Conservation (phyloP, 768 basidiomycete genomes). For the Agaricus blazei region DNA sequence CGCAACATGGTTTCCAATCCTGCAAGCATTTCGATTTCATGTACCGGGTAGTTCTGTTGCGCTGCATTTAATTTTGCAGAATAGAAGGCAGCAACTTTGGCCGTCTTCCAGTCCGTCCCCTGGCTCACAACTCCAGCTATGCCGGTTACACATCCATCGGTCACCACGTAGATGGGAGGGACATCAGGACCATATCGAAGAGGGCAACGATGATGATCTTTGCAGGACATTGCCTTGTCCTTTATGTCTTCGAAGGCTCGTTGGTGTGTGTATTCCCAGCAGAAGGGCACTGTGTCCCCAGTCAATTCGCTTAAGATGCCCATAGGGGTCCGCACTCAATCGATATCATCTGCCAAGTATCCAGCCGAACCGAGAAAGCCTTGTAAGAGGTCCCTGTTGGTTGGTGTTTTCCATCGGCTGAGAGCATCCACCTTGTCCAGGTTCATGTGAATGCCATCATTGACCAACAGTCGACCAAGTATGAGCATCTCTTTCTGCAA, state of each 20-base stretch:
- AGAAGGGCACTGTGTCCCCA: too few relatives aligned
- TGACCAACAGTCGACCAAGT: slow-evolving; percentile 22
- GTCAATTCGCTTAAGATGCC: too few relatives aligned
- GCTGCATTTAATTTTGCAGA: slow-evolving; percentile 30
- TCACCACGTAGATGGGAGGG: slow-evolving; percentile 22
- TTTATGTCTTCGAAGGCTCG: slow-evolving; percentile 23
- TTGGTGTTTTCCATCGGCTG: slow-evolving; percentile 27
- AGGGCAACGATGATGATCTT: slow-evolving; percentile 18
- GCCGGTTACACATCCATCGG: slow-evolving; percentile 26
- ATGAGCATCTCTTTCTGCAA: slow-evolving; percentile 7
- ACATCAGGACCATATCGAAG: slow-evolving; percentile 16
- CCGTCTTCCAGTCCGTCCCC: slow-evolving; percentile 18
- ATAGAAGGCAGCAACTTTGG: slow-evolving; percentile 24
- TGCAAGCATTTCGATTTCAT: slow-evolving; percentile 18
- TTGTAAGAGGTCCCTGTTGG: slow-evolving; percentile 9
- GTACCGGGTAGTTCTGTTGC: slow-evolving; percentile 31
- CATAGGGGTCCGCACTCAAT: too few relatives aligned
- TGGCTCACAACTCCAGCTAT: slow-evolving; percentile 23
- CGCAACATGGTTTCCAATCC: slow-evolving; percentile 28
- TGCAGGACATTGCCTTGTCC: slow-evolving; percentile 10
- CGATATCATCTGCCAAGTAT: too few relatives aligned
- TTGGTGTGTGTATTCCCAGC: too few relatives aligned
- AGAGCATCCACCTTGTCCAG: slow-evolving; percentile 36
- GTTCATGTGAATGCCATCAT: slow-evolving; percentile 36
- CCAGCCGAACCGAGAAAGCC: too few relatives aligned